phyloP scores from a whole-genome alignment of 148 eudicot species.

The Spergularia bocconei region DNA sequence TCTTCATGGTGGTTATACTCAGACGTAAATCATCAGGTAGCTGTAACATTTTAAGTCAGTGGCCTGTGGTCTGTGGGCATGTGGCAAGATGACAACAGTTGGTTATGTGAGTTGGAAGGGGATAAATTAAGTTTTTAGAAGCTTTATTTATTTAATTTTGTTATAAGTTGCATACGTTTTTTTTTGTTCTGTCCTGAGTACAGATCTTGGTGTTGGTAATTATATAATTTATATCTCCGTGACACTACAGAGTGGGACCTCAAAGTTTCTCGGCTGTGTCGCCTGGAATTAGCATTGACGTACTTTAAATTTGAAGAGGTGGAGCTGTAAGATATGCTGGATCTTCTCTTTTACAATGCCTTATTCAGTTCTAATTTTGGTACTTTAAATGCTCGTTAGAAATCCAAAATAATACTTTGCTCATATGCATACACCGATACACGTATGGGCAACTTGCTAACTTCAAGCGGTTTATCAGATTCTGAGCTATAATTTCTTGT shows the following conservation, averaged over 20 bases:
- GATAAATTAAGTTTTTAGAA: not conserved
- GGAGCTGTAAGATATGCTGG: conserved; percentile 61
- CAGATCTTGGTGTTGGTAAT: conserved; percentile 4
- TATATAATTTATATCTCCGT: conserved; percentile 12
- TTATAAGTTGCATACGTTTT: not conserved
- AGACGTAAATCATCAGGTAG: not conserved
- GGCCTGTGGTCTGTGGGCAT: not conserved
- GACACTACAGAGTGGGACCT: conserved; percentile 74
- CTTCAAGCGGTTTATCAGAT: not conserved
- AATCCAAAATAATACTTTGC: not conserved
- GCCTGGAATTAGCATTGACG: conserved; percentile 75
- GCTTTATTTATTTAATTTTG: not conserved
- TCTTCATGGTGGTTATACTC: conserved; percentile 2
- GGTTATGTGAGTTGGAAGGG: not conserved
- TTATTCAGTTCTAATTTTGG: conserved; percentile 8
- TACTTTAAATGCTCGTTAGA: not conserved
- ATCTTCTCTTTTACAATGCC: conserved; percentile 2
- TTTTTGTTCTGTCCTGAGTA: not conserved
- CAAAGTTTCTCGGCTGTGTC: conserved; percentile 71
- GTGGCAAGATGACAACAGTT: not conserved
- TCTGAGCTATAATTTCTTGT: not conserved
- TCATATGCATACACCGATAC: not conserved
- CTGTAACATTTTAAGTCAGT: not conserved
- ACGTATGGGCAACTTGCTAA: not conserved
- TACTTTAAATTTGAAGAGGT: conserved; percentile 82